Conservation (phyloP, 1,284 basidiomycete species). For the Tilletia horrida region DNA sequence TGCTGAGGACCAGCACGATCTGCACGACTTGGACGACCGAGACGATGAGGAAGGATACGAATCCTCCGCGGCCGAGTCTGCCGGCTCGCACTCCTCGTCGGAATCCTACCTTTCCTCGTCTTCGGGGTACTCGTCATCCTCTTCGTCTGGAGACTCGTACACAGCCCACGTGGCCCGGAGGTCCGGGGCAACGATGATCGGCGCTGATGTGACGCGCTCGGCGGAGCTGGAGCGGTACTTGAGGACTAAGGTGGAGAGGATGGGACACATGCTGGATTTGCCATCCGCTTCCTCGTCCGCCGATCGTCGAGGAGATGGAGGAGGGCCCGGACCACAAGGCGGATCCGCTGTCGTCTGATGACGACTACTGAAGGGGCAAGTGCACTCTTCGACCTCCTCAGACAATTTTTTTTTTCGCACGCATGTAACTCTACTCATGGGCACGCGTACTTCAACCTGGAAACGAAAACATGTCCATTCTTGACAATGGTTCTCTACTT, state of each 20-base stretch:
- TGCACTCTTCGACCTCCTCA: too few species aligned
- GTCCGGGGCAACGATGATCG: slow-evolving; percentile 77
- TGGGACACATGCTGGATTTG: slow-evolving; percentile 88
- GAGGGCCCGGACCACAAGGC: too few species aligned
- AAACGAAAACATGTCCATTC: too few species aligned
- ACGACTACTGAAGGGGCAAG: too few species aligned
- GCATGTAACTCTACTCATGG: too few species aligned
- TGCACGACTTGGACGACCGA: slow-evolving; percentile 24
- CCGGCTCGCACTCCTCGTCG: slow-evolving; percentile 19
- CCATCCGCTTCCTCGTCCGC: slow-evolving; percentile 36
- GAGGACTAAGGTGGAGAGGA: slow-evolving; percentile 87
- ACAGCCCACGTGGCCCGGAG: slow-evolving; percentile 58
- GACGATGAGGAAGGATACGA: slow-evolving; percentile 20
- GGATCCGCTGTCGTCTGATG: too few species aligned
- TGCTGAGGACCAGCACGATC: background rate
- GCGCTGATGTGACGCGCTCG: slow-evolving; percentile 73
- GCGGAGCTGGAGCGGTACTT: slow-evolving; percentile 92
- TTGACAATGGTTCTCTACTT: too few species aligned
- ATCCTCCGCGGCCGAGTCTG: slow-evolving; percentile 47
- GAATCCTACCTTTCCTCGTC: background rate
- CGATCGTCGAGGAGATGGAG: too few species aligned
- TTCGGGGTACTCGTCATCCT: background rate
- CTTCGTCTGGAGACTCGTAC: slow-evolving; percentile 34
- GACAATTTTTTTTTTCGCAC: too few species aligned
- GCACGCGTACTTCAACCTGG: too few species aligned